A percentile compares a stretch with the other conserved stretches of the same genome.
Evolutionary conservation across 23 red algal genomes (phyloP).

Genomic region (Porphyridium purpureum): DNA sequence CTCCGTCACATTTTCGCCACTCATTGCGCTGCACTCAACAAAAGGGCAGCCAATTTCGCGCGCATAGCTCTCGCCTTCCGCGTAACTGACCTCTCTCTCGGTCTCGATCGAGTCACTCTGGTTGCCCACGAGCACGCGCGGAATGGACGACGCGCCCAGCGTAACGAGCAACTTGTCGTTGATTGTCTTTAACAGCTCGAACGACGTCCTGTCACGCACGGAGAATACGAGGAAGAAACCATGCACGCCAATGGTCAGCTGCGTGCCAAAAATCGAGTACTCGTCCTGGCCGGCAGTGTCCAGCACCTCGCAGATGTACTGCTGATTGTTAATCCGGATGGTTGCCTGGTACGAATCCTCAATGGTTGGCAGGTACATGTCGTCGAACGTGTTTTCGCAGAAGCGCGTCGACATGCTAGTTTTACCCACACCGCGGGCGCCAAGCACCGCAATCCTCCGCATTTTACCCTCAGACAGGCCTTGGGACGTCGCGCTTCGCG

Average conservation of each 20-base stretch:
- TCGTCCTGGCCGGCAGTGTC: constrained; percentile 94
- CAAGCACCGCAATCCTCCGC: neutral
- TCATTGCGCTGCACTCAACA: constrained; percentile 59
- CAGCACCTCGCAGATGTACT: constrained; percentile 50
- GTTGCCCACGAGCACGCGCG: constrained; percentile 84
- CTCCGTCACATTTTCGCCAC: constrained; percentile 31
- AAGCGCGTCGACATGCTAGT: constrained; percentile 56
- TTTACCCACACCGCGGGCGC: constrained; percentile 12
- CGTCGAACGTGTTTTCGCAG: constrained; percentile 49
- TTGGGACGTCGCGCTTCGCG: too few relatives aligned
- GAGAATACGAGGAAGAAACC: constrained; percentile 83
- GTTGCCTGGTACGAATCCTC: constrained; percentile 58
- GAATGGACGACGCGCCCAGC: constrained; percentile 26
- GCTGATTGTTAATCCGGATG: constrained; percentile 16
- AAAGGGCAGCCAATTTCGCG: constrained; percentile 37
- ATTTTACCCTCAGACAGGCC: neutral
- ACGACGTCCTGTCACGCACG: constrained; percentile 38
- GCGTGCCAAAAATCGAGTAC: constrained; percentile 51
- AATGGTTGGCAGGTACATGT: constrained; percentile 73
- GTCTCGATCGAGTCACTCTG: constrained; percentile 37
- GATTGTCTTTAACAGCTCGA: constrained; percentile 48
- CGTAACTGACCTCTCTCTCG: constrained; percentile 28
- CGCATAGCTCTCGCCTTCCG: constrained; percentile 21
- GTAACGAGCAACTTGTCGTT: constrained; percentile 52
- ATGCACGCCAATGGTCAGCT: constrained; percentile 73